Base-by-base conservation (phyloP, 768 basidiomycete genomes). In the Tulasnella sp. region DNA sequence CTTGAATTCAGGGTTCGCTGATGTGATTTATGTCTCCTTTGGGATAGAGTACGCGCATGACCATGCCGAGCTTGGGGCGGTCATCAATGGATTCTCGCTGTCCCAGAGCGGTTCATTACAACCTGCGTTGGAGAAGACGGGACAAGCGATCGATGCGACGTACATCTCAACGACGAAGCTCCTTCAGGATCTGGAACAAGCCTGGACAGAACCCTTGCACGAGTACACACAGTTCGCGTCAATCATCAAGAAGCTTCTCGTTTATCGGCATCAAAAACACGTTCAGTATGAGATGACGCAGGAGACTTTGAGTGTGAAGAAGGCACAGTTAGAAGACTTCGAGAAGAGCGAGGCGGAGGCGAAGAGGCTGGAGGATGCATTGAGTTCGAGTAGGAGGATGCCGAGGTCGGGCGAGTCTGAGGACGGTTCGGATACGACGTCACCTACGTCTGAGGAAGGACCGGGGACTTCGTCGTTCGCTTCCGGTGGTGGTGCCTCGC, bases 201-300 rank as follows among this genome's bases (percentile, higher is more conserved):
- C 84, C 67, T 96, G 91, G 80, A 90, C 91, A 27, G 96, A 99
- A 69, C 96, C 96, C 7, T 73, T 98, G 51, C 89, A 95, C 66
- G 94, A 97, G 69, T 98, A 98, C 71, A 75, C 85, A 56, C 96
- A 98, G 71, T 99, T 98, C 69, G 90, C 88, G 11, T 76, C 78
- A 19, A 94, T 97, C 68, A 98, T 99, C 74, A 94, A 91, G 78
- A 88, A 88, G 68, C 75, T 98, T 32, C 82, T 99, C 49, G 83
- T 83, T 0, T 99, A 94, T 73, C 88, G 96, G 44, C 95, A 98
- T 69, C 92, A 94, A 73, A 98, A 98, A 73, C 93, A 99, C 64
- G 87, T 93, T 7, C 96, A 99, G 70, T 94, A 86, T 67, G 96
- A 99, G 73, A 88, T 96, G 80, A 95, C 96, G 3, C 88, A 95